Evolutionary conservation across 2,329 filamentous ascomycete species (phyloP).

Genomic region (Ceratocystis cacaofunesta): DNA sequence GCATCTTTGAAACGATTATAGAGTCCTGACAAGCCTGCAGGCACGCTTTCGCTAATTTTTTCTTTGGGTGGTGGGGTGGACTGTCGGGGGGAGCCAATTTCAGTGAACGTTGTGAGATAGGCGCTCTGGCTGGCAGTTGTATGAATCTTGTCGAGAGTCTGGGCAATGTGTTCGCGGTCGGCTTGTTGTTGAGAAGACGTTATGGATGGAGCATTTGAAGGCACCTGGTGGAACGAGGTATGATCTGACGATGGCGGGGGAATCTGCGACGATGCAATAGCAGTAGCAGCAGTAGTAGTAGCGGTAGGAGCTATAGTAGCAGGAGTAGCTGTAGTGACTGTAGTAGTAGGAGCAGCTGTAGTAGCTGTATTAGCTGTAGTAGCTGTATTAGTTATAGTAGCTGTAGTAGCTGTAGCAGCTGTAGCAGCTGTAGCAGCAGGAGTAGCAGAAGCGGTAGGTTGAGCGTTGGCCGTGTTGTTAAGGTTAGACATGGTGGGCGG

Average conservation of each 20-base stretch:
- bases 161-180: conserved; percentile 60
- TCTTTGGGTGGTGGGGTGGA: conserved; percentile 45
- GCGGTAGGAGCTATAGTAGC: no score
- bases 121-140: conserved; percentile 73
- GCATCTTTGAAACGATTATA: conserved; percentile 75
- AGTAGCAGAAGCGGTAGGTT: background rate
- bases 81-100: conserved; percentile 63
- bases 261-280: conserved; percentile 8
- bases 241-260: conserved; percentile 17
- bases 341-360: no score
- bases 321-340: no score
- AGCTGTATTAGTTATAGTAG: no score
- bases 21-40: conserved; percentile 75
- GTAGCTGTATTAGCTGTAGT: no score
- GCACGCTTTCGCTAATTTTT: conserved; percentile 60
- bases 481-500: background rate
- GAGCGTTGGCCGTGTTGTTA: background rate
- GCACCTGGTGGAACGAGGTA: conserved; percentile 26
- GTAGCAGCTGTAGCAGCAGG: background rate
- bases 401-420: no score
- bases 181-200: conserved; percentile 25
- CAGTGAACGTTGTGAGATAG: conserved; percentile 82
- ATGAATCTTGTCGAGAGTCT: conserved; percentile 76
- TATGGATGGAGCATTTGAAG: conserved; percentile 31
- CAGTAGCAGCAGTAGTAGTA: background rate